Evolutionary conservation across 306 rosid genomes (phyloP), one percentile per base, ranked within the genome.

Genomic region (Dicorynia guianensis): DNA sequence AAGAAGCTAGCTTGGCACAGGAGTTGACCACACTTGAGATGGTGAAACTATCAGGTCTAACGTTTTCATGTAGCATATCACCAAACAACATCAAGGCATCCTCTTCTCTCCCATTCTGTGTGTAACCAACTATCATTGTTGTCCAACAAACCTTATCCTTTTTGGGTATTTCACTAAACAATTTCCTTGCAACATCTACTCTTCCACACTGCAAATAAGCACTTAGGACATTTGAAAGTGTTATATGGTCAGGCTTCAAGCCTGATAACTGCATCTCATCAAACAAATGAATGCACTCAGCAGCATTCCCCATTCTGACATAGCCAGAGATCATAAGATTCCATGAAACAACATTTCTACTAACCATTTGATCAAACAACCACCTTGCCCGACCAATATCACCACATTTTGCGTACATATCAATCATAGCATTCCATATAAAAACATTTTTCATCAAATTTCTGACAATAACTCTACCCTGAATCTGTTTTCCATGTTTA

Each of bases 401-500:
- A 14, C 89, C 84, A 42, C 86, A 82, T 40, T 75, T 82, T 0
- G 89, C 89, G 79, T 85, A 85, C 80, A 85, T 60, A 79, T 81
- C 86, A 67, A 75, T 76, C 40, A 76, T 8, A 55, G 86, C 84
- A 20, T 85, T 82, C 77, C 78, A 72, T 11, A 85, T 56, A 79
- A 71, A 82, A 34, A 58, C 53, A 79, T 85, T 85, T 63, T 18
- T 61, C 40, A 38, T 57, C 48, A 69, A 66, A 73, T 76, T 69
- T 56, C 72, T 67, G 62, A 57, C 75, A 63, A 76, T 75, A 48
- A 85, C 78, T 75, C 81, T 75, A 10, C 88, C 89, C 75, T 90
- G 89, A 83, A 90, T 83, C 65, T 90, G 91, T 74, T 69, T 86
- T 54, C 91, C 96, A 58, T 2, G 87, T 63, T 81, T 62, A 8